These are phyloP conservation scores for Discostella pseudostelligera DNA, from an alignment of 108 stramenopile species.

Conservation along the genomic window DNA sequence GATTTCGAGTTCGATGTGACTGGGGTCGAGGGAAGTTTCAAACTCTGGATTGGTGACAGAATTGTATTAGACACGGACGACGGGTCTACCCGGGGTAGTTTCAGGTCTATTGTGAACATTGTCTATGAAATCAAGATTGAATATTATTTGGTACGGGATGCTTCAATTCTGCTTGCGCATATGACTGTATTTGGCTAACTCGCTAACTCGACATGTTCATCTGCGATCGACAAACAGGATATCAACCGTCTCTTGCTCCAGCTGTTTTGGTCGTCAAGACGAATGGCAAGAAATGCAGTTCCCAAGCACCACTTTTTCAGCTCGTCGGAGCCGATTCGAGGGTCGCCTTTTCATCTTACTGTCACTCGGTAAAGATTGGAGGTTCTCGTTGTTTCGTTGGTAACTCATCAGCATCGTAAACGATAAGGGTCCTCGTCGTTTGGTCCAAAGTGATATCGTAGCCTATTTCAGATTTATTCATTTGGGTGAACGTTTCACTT, in stretches of 20 bases:
- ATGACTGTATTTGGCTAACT: neutral
- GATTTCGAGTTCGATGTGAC: slow-evolving; percentile 19
- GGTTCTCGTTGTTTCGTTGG: no score
- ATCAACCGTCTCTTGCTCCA: slow-evolving; percentile 19
- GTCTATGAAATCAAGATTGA: slow-evolving; percentile 31
- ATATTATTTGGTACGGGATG: slow-evolving; percentile 17
- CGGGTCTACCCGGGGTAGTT: slow-evolving; percentile 8
- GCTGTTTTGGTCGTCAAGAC: slow-evolving; percentile 24
- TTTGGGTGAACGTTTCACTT: no score
- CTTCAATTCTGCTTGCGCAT: neutral
- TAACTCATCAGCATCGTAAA: no score
- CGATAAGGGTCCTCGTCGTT: no score
- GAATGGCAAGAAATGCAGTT: slow-evolving; percentile 8
- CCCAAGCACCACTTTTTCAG: slow-evolving; percentile 20
- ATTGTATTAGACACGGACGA: slow-evolving; percentile 8
- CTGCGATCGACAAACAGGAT: no score
- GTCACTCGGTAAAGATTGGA: neutral
- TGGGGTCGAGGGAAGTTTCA: slow-evolving; percentile 25
- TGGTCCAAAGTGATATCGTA: no score
- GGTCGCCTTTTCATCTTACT: slow-evolving; percentile 25
- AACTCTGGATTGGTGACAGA: slow-evolving; percentile 12
- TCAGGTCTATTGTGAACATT: slow-evolving; percentile 16
- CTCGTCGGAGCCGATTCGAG: slow-evolving; percentile 19
- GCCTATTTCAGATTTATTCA: no score
- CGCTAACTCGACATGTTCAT: neutral